phyloP scores from a whole-genome alignment of 371 early-diverging fungal species.

The Mucor sp. region DNA sequence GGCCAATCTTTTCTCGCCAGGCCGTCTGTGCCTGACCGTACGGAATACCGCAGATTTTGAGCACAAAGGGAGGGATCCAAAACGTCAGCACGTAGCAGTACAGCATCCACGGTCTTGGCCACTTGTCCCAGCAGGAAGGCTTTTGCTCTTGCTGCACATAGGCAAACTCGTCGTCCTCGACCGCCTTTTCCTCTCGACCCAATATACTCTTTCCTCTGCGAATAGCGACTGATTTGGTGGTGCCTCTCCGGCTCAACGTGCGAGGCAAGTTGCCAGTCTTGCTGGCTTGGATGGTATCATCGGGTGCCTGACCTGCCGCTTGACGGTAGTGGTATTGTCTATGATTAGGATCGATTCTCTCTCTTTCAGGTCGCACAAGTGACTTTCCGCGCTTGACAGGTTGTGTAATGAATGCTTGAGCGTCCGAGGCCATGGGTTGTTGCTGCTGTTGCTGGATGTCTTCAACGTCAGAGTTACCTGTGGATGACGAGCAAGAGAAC shows the following conservation, averaged over 20 bases:
- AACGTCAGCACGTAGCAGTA: slow-evolving; percentile 58
- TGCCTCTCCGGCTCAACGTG: slow-evolving; percentile 12
- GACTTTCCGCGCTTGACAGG: slow-evolving; percentile 58
- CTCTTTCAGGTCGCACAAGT: slow-evolving; percentile 75
- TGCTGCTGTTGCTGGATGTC: neutral
- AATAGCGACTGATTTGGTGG: slow-evolving; percentile 20
- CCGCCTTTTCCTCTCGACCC: slow-evolving; percentile 39
- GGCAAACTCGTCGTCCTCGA: slow-evolving; percentile 5
- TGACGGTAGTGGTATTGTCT: slow-evolving; percentile 62
- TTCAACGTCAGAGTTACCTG: neutral
- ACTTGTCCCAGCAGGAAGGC: neutral
- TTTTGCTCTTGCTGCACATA: slow-evolving; percentile 1
- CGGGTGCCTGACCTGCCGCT: slow-evolving; percentile 30
- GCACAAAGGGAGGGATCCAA: slow-evolving; percentile 42
- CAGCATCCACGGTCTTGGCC: slow-evolving; percentile 44
- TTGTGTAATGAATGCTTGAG: slow-evolving; percentile 25
- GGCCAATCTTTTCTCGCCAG: slow-evolving; percentile 86
- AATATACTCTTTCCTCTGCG: slow-evolving; percentile 48
- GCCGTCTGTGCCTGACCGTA: slow-evolving; percentile 64
- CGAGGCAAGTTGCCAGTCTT: slow-evolving; percentile 36
- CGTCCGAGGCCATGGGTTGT: slow-evolving; percentile 19
- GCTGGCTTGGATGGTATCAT: slow-evolving; percentile 37
- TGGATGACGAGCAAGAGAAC: slow-evolving; percentile 4
- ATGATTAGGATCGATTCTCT: slow-evolving; percentile 55
- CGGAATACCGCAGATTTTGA: slow-evolving; percentile 38